These are phyloP conservation scores for Eucalyptus pumila DNA, from an alignment of 345 rosid genomes.

Conservation along the genomic window DNA sequence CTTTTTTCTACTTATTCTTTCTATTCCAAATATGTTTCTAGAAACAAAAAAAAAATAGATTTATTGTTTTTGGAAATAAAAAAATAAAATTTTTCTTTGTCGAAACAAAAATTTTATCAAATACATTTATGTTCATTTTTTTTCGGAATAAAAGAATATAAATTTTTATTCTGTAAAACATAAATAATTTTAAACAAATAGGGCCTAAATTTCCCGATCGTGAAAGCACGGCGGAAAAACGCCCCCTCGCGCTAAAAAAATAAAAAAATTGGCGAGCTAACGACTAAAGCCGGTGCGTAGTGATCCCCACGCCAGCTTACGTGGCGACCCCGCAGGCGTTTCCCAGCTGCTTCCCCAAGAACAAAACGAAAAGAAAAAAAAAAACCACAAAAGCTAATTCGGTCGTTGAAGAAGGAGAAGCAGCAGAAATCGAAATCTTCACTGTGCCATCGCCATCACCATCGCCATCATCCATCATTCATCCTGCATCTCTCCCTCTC, in stretches of 20 bases:
- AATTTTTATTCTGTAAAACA: too few species aligned
- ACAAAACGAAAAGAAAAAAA: background rate
- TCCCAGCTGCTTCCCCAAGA: background rate
- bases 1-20: too few species aligned
- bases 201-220: background rate
- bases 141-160: too few species aligned
- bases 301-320: background rate
- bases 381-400: background rate
- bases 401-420: background rate
- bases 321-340: background rate
- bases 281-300: background rate
- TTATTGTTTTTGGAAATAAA: too few species aligned
- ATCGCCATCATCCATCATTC: background rate
- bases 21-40: too few species aligned
- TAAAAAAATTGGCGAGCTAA: background rate
- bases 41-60: too few species aligned
- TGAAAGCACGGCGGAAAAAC: background rate
- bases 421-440: background rate
- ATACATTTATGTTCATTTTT: too few species aligned
- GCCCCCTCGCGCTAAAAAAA: background rate
- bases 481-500: background rate
- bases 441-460: background rate
- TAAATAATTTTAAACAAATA: too few species aligned
- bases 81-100: too few species aligned
- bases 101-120: too few species aligned